A percentile compares a stretch with the other conserved stretches of the same genome.
Evolutionary conservation across 2,329 filamentous ascomycete species (phyloP).

Genomic region (Xylaria sp.): DNA sequence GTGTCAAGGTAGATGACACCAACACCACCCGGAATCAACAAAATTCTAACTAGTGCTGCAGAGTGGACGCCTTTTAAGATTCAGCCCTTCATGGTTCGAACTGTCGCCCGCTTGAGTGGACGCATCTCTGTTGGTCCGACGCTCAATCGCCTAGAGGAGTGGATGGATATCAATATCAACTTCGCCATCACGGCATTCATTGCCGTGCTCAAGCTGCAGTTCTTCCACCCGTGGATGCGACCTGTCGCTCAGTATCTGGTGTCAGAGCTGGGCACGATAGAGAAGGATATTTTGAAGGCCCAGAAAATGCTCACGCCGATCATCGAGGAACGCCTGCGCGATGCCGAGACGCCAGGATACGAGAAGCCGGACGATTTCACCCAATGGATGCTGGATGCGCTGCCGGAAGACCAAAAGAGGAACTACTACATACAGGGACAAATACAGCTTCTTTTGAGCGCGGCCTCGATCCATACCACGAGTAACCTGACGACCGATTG

Average conservation of each 20-base stretch:
- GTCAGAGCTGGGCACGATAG: conserved; percentile 49
- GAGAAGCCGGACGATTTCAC: conserved; percentile 51
- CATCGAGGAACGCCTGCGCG: conserved; percentile 49
- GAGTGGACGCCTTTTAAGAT: conserved; percentile 60
- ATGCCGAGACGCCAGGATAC: conserved; percentile 42
- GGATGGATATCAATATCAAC: conserved; percentile 56
- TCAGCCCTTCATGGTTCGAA: conserved; percentile 54
- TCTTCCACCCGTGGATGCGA: conserved; percentile 54
- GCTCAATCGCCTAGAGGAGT: conserved; percentile 55
- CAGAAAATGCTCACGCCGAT: conserved; percentile 49
- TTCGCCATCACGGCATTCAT: conserved; percentile 54
- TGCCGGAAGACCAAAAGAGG: conserved; percentile 40
- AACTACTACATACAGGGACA: conserved; percentile 44
- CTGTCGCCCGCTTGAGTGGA: conserved; percentile 57
- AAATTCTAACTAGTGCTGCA: conserved; percentile 26
- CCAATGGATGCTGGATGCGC: conserved; percentile 49
- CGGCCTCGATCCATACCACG: conserved; percentile 57
- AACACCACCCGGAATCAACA: conserved; percentile 1
- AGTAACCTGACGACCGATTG: conserved; percentile 49
- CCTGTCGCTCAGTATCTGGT: conserved; percentile 51
- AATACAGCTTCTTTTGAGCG: conserved; percentile 47
- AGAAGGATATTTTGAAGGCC: conserved; percentile 46
- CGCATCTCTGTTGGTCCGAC: conserved; percentile 55
- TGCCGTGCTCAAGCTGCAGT: conserved; percentile 52
- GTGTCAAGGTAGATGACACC: conserved; percentile 42